Evolutionary conservation across 495 filamentous ascomycete genomes (phyloP).

Genomic region (Podospora tetraspora): DNA sequence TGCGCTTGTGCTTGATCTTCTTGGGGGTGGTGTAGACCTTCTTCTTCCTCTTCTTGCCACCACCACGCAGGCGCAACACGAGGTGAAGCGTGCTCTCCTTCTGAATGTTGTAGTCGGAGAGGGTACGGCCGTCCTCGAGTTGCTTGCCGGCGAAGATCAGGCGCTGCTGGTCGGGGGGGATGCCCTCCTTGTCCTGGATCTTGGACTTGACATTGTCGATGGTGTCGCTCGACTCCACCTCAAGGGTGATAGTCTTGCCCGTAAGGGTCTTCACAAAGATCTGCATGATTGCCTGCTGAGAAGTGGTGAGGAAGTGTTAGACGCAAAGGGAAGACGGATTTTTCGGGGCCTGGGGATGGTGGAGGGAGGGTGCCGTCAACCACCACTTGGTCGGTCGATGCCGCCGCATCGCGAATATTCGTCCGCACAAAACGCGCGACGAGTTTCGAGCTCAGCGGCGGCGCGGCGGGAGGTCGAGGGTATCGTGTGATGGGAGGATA

Average conservation of each 20-base stretch:
- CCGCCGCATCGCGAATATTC: neutral
- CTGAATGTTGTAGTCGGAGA: conserved; percentile 99
- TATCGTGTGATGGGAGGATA: conserved; percentile 1
- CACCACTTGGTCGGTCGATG: conserved; percentile 10
- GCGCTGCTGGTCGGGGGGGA: conserved; percentile 99
- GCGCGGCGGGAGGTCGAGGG: conserved; percentile 5
- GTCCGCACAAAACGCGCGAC: conserved; percentile 5
- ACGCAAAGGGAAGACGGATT: conserved; percentile 19
- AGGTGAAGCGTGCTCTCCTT: conserved; percentile 99
- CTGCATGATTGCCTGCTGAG: conserved; percentile 74
- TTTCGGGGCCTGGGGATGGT: neutral
- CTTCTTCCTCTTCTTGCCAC: conserved; percentile 99
- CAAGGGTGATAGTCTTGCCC: conserved; percentile 99
- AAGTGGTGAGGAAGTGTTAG: conserved; percentile 32
- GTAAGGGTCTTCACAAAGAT: conserved; percentile 99
- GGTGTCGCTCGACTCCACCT: conserved; percentile 99
- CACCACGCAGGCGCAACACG: conserved; percentile 94
- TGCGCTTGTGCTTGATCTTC: conserved; percentile 99
- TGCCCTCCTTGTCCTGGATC: conserved; percentile 97
- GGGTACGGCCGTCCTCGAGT: conserved; percentile 98
- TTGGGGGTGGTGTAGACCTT: conserved; percentile 99
- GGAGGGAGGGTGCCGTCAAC: neutral
- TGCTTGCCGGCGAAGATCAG: conserved; percentile 99
- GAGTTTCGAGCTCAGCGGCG: conserved; percentile 1
- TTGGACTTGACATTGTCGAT: conserved; percentile 99